These are phyloP conservation scores for Alternaria conjuncta DNA, from an alignment of 2,329 filamentous ascomycete genomes.

Conservation along the genomic window DNA sequence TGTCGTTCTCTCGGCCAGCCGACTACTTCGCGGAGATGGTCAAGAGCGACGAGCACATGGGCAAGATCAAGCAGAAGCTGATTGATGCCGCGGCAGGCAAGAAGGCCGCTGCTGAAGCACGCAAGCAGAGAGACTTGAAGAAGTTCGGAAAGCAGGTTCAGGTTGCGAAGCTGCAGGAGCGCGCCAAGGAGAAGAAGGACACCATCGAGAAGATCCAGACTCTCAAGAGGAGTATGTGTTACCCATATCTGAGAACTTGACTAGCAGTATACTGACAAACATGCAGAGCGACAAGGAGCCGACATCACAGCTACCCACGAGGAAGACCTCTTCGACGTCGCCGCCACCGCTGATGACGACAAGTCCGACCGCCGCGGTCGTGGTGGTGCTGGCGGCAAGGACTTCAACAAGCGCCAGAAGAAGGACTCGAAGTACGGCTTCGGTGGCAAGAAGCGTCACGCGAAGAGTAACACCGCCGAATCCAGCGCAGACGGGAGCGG, in stretches of 20 bases:
- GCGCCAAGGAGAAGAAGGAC: conserved; percentile 88
- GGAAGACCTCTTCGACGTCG: conserved; percentile 89
- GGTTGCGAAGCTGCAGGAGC: conserved; percentile 92
- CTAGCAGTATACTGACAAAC: conserved; percentile 25
- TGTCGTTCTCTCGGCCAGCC: conserved; percentile 84
- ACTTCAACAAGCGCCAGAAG: conserved; percentile 81
- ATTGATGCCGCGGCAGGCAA: conserved; percentile 90
- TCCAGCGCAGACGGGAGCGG: conserved; percentile 81
- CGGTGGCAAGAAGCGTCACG: conserved; percentile 90
- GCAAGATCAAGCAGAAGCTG: conserved; percentile 90
- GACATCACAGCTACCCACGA: conserved; percentile 72
- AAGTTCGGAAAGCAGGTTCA: conserved; percentile 99
- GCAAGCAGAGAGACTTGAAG: conserved; percentile 92
- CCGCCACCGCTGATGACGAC: conserved; percentile 62
- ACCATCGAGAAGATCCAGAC: conserved; percentile 95
- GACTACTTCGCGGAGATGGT: conserved; percentile 99
- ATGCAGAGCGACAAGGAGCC: conserved; percentile 79
- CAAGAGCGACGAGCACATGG: conserved; percentile 98
- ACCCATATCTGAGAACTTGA: neutral
- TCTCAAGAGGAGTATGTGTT: conserved; percentile 86
- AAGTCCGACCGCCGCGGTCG: conserved; percentile 52
- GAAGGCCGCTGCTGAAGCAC: conserved; percentile 89
- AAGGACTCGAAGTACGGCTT: conserved; percentile 95
- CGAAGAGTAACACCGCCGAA: conserved; percentile 87
- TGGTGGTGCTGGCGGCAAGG: conserved; percentile 32